Conservation (phyloP, 352 stramenopile species). For the Phytophthora meadii region DNA sequence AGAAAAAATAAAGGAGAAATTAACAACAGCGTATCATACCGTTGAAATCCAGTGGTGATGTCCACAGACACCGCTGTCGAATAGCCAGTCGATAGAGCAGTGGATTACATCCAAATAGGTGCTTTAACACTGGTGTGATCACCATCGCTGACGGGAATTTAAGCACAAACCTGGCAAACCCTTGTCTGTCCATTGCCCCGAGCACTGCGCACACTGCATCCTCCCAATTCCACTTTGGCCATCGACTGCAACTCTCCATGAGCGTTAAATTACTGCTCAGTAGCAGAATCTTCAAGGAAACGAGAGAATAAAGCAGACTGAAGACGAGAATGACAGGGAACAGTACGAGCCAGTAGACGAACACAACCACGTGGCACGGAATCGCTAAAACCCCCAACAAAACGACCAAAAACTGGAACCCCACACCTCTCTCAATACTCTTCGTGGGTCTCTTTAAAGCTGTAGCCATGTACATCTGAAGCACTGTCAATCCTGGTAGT, state of each 20-base stretch:
- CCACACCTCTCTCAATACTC: constrained; percentile 12
- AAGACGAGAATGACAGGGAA: constrained; percentile 33
- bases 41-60: constrained; percentile 39
- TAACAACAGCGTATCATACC: too few species aligned
- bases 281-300: constrained; percentile 40
- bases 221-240: constrained; percentile 45
- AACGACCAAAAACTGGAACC: constrained; percentile 24
- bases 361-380: constrained; percentile 28
- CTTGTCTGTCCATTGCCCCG: constrained; percentile 48
- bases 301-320: constrained; percentile 35
- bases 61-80: constrained; percentile 48
- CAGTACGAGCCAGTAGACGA: constrained; percentile 33
- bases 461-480: constrained; percentile 27
- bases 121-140: constrained; percentile 48
- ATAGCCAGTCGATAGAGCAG: constrained; percentile 46
- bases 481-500: constrained; percentile 18
- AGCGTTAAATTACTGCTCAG: constrained; percentile 35
- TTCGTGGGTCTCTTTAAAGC: constrained; percentile 32
- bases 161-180: constrained; percentile 41
- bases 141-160: constrained; percentile 45
- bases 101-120: constrained; percentile 51
- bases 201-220: constrained; percentile 38
- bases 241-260: constrained; percentile 39
- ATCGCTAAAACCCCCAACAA: constrained; percentile 25
- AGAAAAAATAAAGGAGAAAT: too few species aligned